Evolutionary conservation across 2,329 filamentous ascomycete species (phyloP).

Genomic region (Neonectria punicea): DNA sequence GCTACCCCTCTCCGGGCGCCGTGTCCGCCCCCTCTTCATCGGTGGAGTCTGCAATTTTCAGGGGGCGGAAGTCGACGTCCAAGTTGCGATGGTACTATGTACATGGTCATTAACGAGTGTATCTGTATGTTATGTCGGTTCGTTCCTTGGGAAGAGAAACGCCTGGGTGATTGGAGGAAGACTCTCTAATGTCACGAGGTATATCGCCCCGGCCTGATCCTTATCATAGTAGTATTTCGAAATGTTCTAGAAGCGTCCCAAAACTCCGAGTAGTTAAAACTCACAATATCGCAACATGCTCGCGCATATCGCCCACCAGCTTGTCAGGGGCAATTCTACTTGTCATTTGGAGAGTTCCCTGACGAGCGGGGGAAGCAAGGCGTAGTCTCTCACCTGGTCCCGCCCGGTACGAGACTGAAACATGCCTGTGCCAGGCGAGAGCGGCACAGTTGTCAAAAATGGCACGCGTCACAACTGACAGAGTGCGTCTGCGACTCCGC

Average conservation of each 20-base stretch:
- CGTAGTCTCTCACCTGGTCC: constrained; percentile 3
- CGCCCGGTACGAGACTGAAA: constrained; percentile 22
- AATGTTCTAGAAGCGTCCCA: not conserved
- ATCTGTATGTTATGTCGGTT: not conserved
- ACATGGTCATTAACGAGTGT: not conserved
- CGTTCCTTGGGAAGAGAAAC: constrained; percentile 1
- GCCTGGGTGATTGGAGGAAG: not conserved
- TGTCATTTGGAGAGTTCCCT: not conserved
- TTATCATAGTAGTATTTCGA: not conserved
- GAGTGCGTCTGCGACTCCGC: constrained; percentile 18
- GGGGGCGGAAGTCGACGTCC: constrained; percentile 16
- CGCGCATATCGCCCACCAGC: not conserved
- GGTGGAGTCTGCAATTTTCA: constrained; percentile 18
- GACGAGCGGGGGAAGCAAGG: constrained; percentile 4
- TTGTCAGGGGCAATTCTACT: not conserved
- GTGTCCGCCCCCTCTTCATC: constrained; percentile 17
- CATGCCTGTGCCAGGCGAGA: constrained; percentile 19
- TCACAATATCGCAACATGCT: not conserved
- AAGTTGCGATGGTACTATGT: constrained; percentile 10
- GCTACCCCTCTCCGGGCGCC: constrained; percentile 19
- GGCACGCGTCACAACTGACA: constrained; percentile 17
- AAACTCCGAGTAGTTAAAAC: not conserved
- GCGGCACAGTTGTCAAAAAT: constrained; percentile 12
- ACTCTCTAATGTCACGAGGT: not conserved
- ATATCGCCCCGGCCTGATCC: not conserved